Percentiles rank a stretch among this genome's conserved stretches.
Conservation (phyloP, 306 rosid species). For the Acmispon strigosus region DNA sequence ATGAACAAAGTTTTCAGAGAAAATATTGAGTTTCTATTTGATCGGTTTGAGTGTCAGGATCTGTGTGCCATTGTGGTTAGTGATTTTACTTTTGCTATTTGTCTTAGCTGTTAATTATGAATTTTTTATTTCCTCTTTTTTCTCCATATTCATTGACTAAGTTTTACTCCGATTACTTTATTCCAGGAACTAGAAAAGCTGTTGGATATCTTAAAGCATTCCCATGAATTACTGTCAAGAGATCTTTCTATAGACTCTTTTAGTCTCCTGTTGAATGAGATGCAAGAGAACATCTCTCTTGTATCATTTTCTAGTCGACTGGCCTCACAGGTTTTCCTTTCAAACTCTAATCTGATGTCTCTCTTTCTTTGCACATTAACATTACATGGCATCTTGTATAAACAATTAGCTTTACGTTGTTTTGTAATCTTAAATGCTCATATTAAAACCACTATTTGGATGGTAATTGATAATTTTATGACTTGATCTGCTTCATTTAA, state of each 20-base stretch:
- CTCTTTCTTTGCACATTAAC: not conserved
- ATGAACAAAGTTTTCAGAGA: conserved; percentile 87
- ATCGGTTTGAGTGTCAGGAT: conserved; percentile 97
- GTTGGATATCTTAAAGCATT: conserved; percentile 69
- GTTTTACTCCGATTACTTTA: conserved; percentile 15
- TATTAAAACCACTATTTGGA: conserved; percentile 11
- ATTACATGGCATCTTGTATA: not conserved
- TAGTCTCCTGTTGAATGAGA: conserved; percentile 83
- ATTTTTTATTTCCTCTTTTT: not conserved
- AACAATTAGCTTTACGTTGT: not conserved
- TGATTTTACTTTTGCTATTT: conserved; percentile 30
- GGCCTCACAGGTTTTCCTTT: conserved; percentile 82
- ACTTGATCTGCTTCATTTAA: conserved; percentile 11
- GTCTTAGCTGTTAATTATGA: conserved; percentile 6
- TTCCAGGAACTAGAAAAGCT: conserved; percentile 88
- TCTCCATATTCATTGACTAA: conserved; percentile 11
- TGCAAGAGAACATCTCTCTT: conserved; percentile 95
- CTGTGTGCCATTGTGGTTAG: conserved; percentile 88
- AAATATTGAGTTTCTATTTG: conserved; percentile 91
- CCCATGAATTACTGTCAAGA: conserved; percentile 76
- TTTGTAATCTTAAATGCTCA: not conserved
- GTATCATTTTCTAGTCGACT: conserved; percentile 94
- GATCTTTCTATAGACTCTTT: conserved; percentile 84
- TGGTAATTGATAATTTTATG: conserved; percentile 10
- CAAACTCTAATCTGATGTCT: conserved; percentile 17